These are phyloP conservation scores for Zygotorulaspora mrakii DNA, from an alignment of 1,139 yeast genomes.

Conservation along the genomic window DNA sequence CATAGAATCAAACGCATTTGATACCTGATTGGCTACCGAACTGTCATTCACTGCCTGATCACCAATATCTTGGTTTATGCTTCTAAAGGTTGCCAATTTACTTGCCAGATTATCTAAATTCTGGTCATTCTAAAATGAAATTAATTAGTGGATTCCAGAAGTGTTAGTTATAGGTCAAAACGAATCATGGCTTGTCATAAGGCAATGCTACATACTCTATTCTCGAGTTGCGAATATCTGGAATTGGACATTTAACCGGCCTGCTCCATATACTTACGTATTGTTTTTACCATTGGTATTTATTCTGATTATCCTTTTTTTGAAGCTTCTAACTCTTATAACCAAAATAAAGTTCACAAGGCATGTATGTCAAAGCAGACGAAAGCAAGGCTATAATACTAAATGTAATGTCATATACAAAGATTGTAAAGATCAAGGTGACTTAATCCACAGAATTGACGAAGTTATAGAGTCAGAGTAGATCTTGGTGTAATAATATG, in stretches of 20 bases:
- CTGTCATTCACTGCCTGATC: conserved; percentile 55
- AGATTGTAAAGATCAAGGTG: not conserved
- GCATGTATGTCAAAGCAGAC: not conserved
- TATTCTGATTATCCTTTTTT: too few species aligned
- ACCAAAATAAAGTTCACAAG: too few species aligned
- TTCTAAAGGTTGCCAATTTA: conserved; percentile 57
- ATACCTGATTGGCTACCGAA: conserved; percentile 52
- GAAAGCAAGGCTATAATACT: too few species aligned
- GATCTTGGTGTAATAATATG: conserved; percentile 40
- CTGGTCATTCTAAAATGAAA: conserved; percentile 47
- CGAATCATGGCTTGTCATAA: too few species aligned
- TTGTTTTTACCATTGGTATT: too few species aligned
- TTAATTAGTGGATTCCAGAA: not conserved
- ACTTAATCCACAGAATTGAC: not conserved
- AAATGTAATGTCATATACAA: too few species aligned
- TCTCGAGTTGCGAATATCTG: conserved; percentile 44
- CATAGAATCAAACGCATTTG: conserved; percentile 58
- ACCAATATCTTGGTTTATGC: conserved; percentile 61
- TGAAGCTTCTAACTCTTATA: too few species aligned
- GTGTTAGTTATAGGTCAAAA: conserved; percentile 2
- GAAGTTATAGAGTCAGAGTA: conserved; percentile 34
- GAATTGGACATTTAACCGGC: conserved; percentile 38
- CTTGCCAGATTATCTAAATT: conserved; percentile 57
- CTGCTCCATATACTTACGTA: too few species aligned
- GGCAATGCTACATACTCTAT: conserved; percentile 38